These are phyloP conservation scores for Chimonanthus praecox DNA, from an alignment of 164 flowering plant species.

Conservation along the genomic window DNA sequence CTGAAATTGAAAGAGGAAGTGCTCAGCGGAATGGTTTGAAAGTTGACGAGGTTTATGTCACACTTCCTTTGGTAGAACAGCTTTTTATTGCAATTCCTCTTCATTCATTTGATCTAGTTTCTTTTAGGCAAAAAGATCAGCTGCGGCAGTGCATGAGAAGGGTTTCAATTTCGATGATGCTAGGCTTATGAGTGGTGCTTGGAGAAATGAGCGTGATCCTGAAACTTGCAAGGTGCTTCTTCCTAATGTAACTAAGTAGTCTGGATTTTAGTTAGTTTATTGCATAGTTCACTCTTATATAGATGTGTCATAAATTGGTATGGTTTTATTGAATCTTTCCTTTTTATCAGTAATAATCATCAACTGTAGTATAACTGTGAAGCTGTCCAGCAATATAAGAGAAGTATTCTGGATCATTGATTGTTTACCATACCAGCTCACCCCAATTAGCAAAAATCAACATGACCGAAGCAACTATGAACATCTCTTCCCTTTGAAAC, in stretches of 20 bases:
- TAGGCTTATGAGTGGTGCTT: conserved; percentile 90
- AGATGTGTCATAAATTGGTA: too few species aligned
- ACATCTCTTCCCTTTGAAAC: too few species aligned
- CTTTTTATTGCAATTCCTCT: background rate
- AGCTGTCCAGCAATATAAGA: too few species aligned
- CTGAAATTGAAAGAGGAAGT: conserved; percentile 79
- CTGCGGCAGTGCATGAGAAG: conserved; percentile 55
- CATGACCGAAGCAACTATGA: too few species aligned
- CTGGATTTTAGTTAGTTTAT: background rate
- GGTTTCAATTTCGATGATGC: conserved; percentile 96
- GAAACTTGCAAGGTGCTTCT: conserved; percentile 72
- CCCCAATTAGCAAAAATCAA: too few species aligned
- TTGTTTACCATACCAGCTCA: too few species aligned
- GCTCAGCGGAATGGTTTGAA: conserved; percentile 64
- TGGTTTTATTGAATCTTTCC: too few species aligned
- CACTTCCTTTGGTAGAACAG: background rate
- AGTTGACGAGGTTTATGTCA: conserved; percentile 47
- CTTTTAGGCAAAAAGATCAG: conserved; percentile 42
- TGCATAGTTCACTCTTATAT: too few species aligned
- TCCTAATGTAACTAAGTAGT: background rate
- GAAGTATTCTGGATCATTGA: too few species aligned
- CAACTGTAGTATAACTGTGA: too few species aligned
- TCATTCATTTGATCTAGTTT: conserved; percentile 4
- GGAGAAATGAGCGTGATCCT: conserved; percentile 92
- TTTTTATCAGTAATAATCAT: too few species aligned